Base-by-base conservation (phyloP, 2,329 filamentous ascomycete species). In the Pyricularia grisea region DNA sequence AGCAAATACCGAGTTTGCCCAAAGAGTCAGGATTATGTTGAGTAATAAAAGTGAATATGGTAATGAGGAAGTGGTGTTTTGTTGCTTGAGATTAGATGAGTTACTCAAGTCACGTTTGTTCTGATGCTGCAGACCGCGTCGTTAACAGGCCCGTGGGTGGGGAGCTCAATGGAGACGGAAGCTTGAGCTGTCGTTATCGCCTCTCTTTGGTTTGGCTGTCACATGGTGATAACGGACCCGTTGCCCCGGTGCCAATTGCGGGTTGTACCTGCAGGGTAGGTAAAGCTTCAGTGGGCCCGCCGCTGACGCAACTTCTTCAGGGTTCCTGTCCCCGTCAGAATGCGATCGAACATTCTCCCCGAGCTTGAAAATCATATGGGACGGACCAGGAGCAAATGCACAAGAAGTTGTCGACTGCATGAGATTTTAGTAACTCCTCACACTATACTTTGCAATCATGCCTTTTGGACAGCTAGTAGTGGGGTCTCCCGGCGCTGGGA, bases 401-500 rank as follows among this genome's bases (percentile, higher is more conserved):
- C 6, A 55, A 55, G 42, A n/a, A 55, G 20, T 55, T 55, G 5
- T 55, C 42, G n/a, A 55, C 42, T n/a, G 17, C 42, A 55, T n/a
- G 20, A n/a, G 20, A 55, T 55, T 55, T 55, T n/a, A 50, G 42
- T 7, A 7, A 6, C 20, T 55, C 20, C 20, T 1, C 5, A 55
- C n/a, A 20, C 17, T n/a, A 42, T n/a, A 55, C 7, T n/a, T 55
- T 20, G 17, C 23, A 20, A 55, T 5, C 31, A 88, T 88, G 86
- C 85, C 86, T 67, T 88, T 88, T 75, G 86, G 84, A 70, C 92
- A 97, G 81, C 88, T 97, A 63, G 89, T 97, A 55, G 89, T 97
- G 74, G 95, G 95, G n/a, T 94, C 94, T 73, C 95, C 95, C 7
- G 95, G 95, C 75, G 89, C 93, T 33, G 95, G 95, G 71, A 99